These are phyloP conservation scores for Infundibulicybe gibba DNA, from an alignment of 768 basidiomycete genomes.

Conservation along the genomic window DNA sequence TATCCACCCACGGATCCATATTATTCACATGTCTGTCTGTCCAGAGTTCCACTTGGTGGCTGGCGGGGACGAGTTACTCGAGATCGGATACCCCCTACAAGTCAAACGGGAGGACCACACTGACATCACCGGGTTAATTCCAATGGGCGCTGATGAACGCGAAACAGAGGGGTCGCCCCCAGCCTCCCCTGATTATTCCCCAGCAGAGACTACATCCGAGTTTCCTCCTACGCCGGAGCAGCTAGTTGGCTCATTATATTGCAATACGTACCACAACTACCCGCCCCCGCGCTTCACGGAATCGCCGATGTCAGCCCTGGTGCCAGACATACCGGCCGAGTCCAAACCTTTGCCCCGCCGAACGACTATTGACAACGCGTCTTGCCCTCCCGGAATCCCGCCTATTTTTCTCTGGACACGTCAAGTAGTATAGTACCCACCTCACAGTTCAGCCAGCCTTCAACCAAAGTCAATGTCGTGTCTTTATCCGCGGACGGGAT, in stretches of 20 bases:
- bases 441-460: conserved; percentile 12
- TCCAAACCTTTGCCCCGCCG: neutral
- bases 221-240: conserved; percentile 44
- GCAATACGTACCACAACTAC: conserved; percentile 1
- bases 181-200: conserved; percentile 44
- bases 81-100: conserved; percentile 40
- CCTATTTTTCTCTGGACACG: conserved; percentile 4
- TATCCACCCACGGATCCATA: conserved; percentile 6
- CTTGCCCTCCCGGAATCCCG: conserved; percentile 7
- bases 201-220: conserved; percentile 38
- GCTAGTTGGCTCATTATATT: conserved; percentile 5
- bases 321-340: conserved; percentile 1
- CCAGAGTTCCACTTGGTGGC: conserved; percentile 77
- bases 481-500: conserved; percentile 67
- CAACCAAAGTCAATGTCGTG: conserved; percentile 36
- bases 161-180: conserved; percentile 33
- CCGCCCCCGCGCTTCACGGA: neutral
- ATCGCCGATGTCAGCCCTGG: conserved; percentile 1
- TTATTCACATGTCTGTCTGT: conserved; percentile 4
- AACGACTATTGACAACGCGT: neutral
- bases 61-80: conserved; percentile 70
- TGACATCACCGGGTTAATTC: conserved; percentile 37
- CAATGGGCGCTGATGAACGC: conserved; percentile 41
- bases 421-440: neutral
- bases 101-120: conserved; percentile 56